These are phyloP conservation scores for Phytophthora ohioensis DNA, from an alignment of 352 stramenopile genomes.

Conservation along the genomic window DNA sequence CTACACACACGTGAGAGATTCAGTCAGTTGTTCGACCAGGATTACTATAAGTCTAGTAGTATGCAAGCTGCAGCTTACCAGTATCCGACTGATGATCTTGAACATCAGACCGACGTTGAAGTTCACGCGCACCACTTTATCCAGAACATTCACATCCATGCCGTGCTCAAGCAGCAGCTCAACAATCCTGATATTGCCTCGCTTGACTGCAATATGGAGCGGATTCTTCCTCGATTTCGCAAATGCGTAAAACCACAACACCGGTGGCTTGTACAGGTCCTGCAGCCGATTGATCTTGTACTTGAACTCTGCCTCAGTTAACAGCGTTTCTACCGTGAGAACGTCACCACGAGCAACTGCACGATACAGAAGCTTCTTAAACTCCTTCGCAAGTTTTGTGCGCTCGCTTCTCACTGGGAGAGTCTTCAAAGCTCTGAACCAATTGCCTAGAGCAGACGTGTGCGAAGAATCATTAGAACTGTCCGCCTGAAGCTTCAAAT, in stretches of 20 bases:
- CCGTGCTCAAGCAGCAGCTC: slow-evolving; percentile 59
- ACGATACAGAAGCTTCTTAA: slow-evolving; percentile 75
- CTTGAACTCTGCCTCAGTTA: slow-evolving; percentile 41
- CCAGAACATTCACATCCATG: slow-evolving; percentile 72
- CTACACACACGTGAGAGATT: slow-evolving; percentile 18
- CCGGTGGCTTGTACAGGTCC: slow-evolving; percentile 55
- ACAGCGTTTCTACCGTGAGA: slow-evolving; percentile 48
- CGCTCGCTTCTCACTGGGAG: slow-evolving; percentile 41
- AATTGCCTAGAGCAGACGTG: slow-evolving; percentile 64
- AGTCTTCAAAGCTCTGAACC: slow-evolving; percentile 48
- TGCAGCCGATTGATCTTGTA: slow-evolving; percentile 49
- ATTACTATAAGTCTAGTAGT: not conserved
- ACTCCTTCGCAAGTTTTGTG: slow-evolving; percentile 44
- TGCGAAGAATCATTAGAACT: slow-evolving; percentile 71
- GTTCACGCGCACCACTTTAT: slow-evolving; percentile 84
- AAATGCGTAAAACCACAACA: slow-evolving; percentile 73
- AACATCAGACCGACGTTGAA: slow-evolving; percentile 82
- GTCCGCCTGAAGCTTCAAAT: slow-evolving; percentile 80
- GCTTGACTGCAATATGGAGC: slow-evolving; percentile 73
- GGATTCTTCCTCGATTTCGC: slow-evolving; percentile 79
- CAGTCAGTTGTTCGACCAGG: not conserved
- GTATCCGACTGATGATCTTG: slow-evolving; percentile 68
- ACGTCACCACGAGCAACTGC: slow-evolving; percentile 63
- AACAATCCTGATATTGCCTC: slow-evolving; percentile 67
- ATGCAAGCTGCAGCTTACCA: slow-evolving; percentile 41